Conservation (phyloP, 2,329 filamentous ascomycete genomes). For the Tolypocladium guangdongense region DNA sequence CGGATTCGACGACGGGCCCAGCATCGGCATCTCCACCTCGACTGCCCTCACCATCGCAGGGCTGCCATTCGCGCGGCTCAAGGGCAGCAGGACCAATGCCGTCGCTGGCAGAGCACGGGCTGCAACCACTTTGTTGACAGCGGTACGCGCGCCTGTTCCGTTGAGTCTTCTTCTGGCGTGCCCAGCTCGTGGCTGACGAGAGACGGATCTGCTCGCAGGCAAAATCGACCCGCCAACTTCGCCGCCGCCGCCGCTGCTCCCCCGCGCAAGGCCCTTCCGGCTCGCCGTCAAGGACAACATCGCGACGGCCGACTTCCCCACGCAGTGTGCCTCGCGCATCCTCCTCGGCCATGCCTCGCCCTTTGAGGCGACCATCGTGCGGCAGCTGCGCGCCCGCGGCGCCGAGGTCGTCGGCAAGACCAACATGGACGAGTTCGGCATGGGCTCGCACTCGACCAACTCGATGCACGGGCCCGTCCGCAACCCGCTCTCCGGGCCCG, state of each 20-base stretch:
- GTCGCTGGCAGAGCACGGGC: constrained; percentile 15
- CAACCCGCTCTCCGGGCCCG: constrained; percentile 29
- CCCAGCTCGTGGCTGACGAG: neutral
- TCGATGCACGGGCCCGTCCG: constrained; percentile 57
- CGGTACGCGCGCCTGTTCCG: constrained; percentile 10
- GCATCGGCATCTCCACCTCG: neutral
- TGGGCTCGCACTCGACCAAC: constrained; percentile 75
- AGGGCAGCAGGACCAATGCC: constrained; percentile 7
- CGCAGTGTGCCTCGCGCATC: constrained; percentile 74
- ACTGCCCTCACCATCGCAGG: neutral
- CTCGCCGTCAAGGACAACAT: constrained; percentile 73
- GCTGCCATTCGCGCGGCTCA: constrained; percentile 1
- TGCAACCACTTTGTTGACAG: constrained; percentile 26
- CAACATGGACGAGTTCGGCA: constrained; percentile 93
- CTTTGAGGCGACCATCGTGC: constrained; percentile 72
- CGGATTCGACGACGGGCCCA: neutral
- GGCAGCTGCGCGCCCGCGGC: constrained; percentile 51
- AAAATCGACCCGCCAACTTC: constrained; percentile 1
- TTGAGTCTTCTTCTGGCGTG: neutral
- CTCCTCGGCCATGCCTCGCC: constrained; percentile 62
- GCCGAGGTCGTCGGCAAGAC: constrained; percentile 65
- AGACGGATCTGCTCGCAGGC: neutral
- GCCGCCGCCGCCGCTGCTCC: constrained; percentile 7
- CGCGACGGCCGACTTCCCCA: constrained; percentile 51
- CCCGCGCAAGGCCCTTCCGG: constrained; percentile 22